phyloP scores from a whole-genome alignment of 129 eudicot species.

The Escallonia rubra region DNA sequence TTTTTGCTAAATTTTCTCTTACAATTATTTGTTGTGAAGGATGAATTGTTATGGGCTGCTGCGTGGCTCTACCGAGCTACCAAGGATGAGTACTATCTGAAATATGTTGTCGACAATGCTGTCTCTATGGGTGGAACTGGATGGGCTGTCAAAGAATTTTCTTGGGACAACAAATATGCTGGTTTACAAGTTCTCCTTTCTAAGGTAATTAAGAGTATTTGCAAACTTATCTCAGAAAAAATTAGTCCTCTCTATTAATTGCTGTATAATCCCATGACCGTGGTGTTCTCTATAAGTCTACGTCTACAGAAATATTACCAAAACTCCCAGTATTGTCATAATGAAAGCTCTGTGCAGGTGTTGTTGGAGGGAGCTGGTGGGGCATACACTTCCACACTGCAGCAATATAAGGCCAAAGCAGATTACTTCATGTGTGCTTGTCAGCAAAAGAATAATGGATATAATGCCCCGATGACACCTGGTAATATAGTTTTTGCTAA shows the following conservation, averaged over 20 bases:
- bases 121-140: conserved; percentile 80
- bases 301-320: no score
- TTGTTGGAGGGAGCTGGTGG: conserved; percentile 70
- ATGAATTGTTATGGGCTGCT: conserved; percentile 90
- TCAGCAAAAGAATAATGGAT: conserved; percentile 73
- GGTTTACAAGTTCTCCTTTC: conserved; percentile 69
- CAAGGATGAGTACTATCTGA: conserved; percentile 56
- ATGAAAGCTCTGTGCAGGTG: conserved; percentile 19
- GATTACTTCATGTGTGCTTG: conserved; percentile 84
- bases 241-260: no score
- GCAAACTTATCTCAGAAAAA: not conserved
- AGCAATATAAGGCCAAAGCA: conserved; percentile 78
- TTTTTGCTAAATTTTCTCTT: not conserved
- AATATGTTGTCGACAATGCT: conserved; percentile 62
- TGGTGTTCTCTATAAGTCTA: no score
- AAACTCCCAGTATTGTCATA: not conserved
- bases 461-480: conserved; percentile 83
- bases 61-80: conserved; percentile 82
- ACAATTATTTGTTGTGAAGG: conserved; percentile 27
- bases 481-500: conserved; percentile 32
- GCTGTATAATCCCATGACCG: no score
- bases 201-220: conserved; percentile 30
- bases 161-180: conserved; percentile 75
- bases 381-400: conserved; percentile 51
- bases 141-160: conserved; percentile 69